Conservation (phyloP, 2,329 filamentous ascomycete genomes). For the Aureobasidium uvarum region DNA sequence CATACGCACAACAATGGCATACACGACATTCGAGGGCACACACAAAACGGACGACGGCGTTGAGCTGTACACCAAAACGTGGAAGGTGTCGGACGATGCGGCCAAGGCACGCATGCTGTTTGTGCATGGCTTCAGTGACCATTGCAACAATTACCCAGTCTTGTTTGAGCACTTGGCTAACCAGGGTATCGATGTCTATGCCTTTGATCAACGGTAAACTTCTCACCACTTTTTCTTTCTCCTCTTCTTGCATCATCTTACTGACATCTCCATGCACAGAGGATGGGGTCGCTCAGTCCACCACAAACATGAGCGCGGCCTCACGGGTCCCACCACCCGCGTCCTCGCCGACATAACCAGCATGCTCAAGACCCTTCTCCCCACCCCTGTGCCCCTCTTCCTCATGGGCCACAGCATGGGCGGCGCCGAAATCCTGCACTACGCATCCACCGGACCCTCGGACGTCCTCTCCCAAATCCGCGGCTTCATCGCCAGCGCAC, state of each 20-base stretch:
- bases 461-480: conserved; percentile 61
- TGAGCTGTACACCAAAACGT: conserved; percentile 61
- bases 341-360: conserved; percentile 77
- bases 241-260: background rate
- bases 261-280: conserved; percentile 33
- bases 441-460: conserved; percentile 47
- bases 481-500: conserved; percentile 74
- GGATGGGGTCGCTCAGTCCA: conserved; percentile 79
- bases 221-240: no score
- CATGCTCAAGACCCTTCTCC: conserved; percentile 63
- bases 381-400: conserved; percentile 62
- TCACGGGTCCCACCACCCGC: conserved; percentile 68
- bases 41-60: conserved; percentile 53
- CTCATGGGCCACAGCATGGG: conserved; percentile 92
- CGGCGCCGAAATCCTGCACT: conserved; percentile 71
- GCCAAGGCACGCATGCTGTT: conserved; percentile 71
- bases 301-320: conserved; percentile 62
- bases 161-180: conserved; percentile 70
- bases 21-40: conserved; percentile 45
- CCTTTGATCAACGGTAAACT: conserved; percentile 69
- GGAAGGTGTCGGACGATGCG: conserved; percentile 47
- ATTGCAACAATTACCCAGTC: conserved; percentile 70
- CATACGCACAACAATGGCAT: background rate
- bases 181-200: conserved; percentile 70
- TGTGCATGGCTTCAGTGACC: conserved; percentile 88